Conservation (phyloP, 768 basidiomycete species). For the Leccinum boreale region DNA sequence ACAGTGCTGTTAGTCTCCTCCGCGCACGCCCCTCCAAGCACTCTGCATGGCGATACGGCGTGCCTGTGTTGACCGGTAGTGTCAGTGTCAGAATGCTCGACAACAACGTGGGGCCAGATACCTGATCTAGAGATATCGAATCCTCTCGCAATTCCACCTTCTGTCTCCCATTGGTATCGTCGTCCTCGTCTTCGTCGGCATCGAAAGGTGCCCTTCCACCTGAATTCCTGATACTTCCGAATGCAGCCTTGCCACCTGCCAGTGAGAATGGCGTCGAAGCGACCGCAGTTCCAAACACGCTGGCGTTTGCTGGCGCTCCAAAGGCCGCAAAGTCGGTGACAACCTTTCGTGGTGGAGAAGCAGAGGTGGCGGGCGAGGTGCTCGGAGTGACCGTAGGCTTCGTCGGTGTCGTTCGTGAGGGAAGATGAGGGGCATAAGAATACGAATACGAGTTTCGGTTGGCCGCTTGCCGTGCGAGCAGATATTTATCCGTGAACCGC, state of each 20-base stretch:
- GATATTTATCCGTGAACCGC: slow-evolving; percentile 95
- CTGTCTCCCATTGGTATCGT: slow-evolving; percentile 60
- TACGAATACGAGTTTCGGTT: slow-evolving; percentile 53
- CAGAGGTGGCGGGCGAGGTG: slow-evolving; percentile 21
- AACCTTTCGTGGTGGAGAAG: slow-evolving; percentile 83
- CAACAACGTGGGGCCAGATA: slow-evolving; percentile 30
- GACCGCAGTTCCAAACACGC: slow-evolving; percentile 83
- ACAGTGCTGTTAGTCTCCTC: slow-evolving; percentile 32
- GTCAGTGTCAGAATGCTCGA: background rate
- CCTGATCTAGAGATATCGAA: slow-evolving; percentile 92
- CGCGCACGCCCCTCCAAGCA: slow-evolving; percentile 74
- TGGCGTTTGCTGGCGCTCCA: slow-evolving; percentile 67
- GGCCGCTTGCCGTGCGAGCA: slow-evolving; percentile 63
- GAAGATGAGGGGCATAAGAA: slow-evolving; percentile 49
- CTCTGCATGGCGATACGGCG: slow-evolving; percentile 86
- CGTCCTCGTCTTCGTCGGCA: slow-evolving; percentile 76
- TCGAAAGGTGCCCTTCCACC: slow-evolving; percentile 38
- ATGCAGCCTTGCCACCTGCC: slow-evolving; percentile 78
- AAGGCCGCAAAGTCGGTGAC: slow-evolving; percentile 88
- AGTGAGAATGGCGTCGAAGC: slow-evolving; percentile 76
- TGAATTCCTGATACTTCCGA: slow-evolving; percentile 66
- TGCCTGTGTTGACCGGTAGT: slow-evolving; percentile 44
- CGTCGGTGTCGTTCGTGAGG: slow-evolving; percentile 39
- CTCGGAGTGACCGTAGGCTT: slow-evolving; percentile 33
- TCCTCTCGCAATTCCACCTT: slow-evolving; percentile 76